These are phyloP conservation scores for Penstemon newberryi DNA, from an alignment of 257 asterid genomes.

Conservation along the genomic window DNA sequence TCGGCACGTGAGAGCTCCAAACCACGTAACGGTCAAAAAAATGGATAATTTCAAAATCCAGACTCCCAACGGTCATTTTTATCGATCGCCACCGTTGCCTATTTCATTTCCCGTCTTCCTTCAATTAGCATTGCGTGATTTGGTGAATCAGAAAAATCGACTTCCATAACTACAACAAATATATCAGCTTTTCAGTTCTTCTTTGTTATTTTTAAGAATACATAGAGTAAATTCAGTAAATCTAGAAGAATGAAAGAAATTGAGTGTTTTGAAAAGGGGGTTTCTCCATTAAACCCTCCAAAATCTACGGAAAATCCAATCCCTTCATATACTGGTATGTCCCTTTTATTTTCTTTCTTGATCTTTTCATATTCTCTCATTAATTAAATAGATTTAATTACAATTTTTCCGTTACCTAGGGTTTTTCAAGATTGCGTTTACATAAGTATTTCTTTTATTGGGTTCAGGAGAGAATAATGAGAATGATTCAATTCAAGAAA, in stretches of 20 bases:
- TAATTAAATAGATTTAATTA: slow-evolving; percentile 3
- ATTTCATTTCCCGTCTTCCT: slow-evolving; percentile 12
- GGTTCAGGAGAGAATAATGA: slow-evolving; percentile 59
- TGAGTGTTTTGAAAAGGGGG: slow-evolving; percentile 40
- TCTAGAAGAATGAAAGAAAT: slow-evolving; percentile 32
- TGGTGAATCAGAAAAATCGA: no score
- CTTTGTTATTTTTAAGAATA: slow-evolving; percentile 7
- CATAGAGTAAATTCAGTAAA: not conserved
- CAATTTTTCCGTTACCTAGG: not conserved
- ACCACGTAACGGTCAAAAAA: slow-evolving; percentile 29
- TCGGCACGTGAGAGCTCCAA: slow-evolving; percentile 22
- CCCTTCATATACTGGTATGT: slow-evolving; percentile 47
- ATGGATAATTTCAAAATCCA: slow-evolving; percentile 25
- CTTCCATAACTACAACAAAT: not conserved
- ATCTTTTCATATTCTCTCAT: not conserved
- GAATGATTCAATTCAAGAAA: slow-evolving; percentile 41
- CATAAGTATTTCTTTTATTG: slow-evolving; percentile 16
- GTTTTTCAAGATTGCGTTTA: slow-evolving; percentile 7
- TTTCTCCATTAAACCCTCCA: slow-evolving; percentile 30
- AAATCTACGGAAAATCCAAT: slow-evolving; percentile 37
- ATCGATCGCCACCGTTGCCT: not conserved
- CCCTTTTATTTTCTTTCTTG: not conserved
- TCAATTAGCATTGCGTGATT: slow-evolving; percentile 17
- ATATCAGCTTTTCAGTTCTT: not conserved
- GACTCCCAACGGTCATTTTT: slow-evolving; percentile 35